phyloP scores from a whole-genome alignment of 176 grass and related monocot genomes.

The bread wheat (Triticum aestivum) region DNA sequence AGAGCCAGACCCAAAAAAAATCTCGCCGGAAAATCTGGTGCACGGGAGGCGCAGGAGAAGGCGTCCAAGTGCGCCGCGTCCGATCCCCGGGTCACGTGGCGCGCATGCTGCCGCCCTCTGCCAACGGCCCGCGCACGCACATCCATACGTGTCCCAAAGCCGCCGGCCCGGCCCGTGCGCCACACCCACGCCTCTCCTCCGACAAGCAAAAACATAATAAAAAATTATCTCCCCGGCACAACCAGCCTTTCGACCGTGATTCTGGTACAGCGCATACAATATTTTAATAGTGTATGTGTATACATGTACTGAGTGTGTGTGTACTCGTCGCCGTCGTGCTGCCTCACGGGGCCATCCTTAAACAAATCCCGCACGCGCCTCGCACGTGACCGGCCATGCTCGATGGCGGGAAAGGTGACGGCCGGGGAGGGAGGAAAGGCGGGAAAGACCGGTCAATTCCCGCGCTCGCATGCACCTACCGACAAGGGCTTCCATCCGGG shows the following conservation, averaged over 20 bases:
- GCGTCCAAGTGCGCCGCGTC: conserved; percentile 6
- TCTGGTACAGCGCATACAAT: neutral
- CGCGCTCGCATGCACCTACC: conserved; percentile 13
- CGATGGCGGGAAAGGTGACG: neutral
- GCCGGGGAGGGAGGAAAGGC: neutral
- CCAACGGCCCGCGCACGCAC: neutral
- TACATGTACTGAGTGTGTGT: neutral
- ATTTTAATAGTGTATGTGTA: neutral
- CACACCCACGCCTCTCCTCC: neutral
- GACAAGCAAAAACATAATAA: neutral
- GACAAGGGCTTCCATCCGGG: conserved; percentile 23
- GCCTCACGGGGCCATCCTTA: neutral
- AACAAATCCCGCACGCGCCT: neutral
- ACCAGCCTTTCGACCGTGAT: neutral
- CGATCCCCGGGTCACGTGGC: conserved; percentile 19
- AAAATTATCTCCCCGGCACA: neutral
- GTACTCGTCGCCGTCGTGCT: neutral
- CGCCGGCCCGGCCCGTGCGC: neutral
- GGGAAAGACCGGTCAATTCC: conserved; percentile 15
- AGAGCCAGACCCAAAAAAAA: neutral
- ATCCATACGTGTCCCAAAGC: neutral
- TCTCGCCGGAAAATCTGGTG: neutral
- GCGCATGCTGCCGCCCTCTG: neutral
- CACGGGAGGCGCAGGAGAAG: neutral
- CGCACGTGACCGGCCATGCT: conserved; percentile 16